Conservation (phyloP, 169 alveolate genomes). For the Miamiensis avidus region DNA sequence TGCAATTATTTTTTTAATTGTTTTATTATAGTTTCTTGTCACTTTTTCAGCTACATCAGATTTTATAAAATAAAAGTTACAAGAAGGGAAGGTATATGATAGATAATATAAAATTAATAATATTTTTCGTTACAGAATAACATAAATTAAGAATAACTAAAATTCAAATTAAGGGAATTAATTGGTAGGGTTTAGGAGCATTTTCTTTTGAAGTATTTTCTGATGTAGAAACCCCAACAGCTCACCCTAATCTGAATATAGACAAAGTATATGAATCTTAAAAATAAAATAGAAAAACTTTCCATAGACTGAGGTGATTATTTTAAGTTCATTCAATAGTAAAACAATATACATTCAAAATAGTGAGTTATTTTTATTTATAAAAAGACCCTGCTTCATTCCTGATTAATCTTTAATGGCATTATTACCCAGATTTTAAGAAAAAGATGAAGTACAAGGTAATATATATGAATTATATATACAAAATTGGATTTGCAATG, state of each 20-base stretch:
- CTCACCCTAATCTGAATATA: not conserved
- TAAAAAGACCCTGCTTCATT: not conserved
- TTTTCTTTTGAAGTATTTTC: not conserved
- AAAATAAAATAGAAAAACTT: not conserved
- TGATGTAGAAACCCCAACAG: not conserved
- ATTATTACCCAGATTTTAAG: not conserved
- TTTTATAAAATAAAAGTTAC: no score
- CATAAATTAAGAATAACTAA: no score
- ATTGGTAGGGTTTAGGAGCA: not conserved
- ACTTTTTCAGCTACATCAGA: not conserved
- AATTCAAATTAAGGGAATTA: not conserved
- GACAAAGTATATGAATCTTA: not conserved
- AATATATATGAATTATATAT: no score
- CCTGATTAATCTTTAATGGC: not conserved
- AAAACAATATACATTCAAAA: not conserved
- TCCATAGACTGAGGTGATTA: not conserved
- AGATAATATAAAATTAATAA: no score
- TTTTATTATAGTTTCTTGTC: not conserved
- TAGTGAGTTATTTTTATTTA: no score
- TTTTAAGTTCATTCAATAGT: no score
- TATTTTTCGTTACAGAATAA: not conserved
- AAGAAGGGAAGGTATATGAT: not conserved
- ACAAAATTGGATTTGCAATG: not conserved
- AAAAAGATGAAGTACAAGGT: not conserved
- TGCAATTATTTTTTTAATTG: no score